Evolutionary conservation across 805 yeast species (phyloP), one percentile per base, ranked within the genome.

Genomic region (Ogataea dorogensis): DNA sequence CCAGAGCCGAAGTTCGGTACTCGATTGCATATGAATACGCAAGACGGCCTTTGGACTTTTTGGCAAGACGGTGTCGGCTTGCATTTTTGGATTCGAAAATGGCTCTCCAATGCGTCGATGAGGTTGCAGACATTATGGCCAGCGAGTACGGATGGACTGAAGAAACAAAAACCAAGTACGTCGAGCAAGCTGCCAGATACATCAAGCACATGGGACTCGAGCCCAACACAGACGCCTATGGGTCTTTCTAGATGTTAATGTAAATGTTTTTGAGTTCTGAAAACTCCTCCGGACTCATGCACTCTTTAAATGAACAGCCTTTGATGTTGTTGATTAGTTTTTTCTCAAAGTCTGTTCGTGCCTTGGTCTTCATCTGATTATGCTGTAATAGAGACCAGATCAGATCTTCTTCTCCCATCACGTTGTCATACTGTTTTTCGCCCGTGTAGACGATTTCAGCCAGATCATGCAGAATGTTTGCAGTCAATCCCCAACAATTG

Each of bases 31-130:
- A 86, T 64, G 98, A 89, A 68, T 86, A 87, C 61, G 78, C 86
- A 27, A 75, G 94, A 66, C 84, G 89, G 9, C 94, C 96, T 30
- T 67, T 81, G 39, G 98, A 89, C 63, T 87, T 89, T 71, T 70
- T 89, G 48, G 86, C 95, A 38, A 83, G 97, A 71, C 82, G 98
- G 72, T 81, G 91, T 36, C 79, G 98, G 65, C 78, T 86, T 59
- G 95, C 96, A 3, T 91, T 88, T 69, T 71, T 89, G 58, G 89
- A 89, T 65, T 86, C 93, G 26, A 78, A 78, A 60, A 87, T 83
- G 47, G 96, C 97, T 10, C 65, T 79, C 46, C 70, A 67, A 33
- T 84, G 94, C 11, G 79, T 89, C 38, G 94, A 87, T 45, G 83
- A 81, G 44, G 95, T 91, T 24, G 88, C 85, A 33, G 83, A 84